Percentiles rank a stretch among this genome's conserved stretches.
These are phyloP conservation scores for Byssothecium circinans DNA, from an alignment of 2,329 filamentous ascomycete species.

Conservation along the genomic window DNA sequence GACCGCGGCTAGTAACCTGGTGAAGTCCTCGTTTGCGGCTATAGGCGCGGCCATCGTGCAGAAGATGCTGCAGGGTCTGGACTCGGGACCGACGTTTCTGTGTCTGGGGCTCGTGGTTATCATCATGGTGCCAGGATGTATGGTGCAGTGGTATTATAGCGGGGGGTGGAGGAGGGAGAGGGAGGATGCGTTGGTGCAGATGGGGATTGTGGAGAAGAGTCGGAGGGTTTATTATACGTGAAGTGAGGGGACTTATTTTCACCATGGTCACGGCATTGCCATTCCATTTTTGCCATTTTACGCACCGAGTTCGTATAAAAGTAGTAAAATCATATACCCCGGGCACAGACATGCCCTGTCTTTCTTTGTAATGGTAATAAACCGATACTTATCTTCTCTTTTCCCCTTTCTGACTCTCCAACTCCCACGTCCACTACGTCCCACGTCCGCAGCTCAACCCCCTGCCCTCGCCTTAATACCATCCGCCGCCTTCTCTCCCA, in stretches of 20 bases:
- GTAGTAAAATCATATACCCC: too few relatives aligned
- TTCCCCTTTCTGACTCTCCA: neutral
- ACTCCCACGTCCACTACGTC: too few relatives aligned
- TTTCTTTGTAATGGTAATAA: too few relatives aligned
- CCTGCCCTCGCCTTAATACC: slow-evolving; percentile 28
- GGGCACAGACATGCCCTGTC: too few relatives aligned
- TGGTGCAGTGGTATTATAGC: slow-evolving; percentile 18
- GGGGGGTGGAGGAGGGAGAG: slow-evolving; percentile 11
- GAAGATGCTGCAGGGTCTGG: slow-evolving; percentile 59
- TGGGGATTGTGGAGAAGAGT: neutral
- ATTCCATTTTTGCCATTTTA: too few relatives aligned
- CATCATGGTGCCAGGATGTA: slow-evolving; percentile 11
- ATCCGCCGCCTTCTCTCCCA: slow-evolving; percentile 38
- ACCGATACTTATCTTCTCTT: too few relatives aligned
- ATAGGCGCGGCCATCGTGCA: slow-evolving; percentile 63
- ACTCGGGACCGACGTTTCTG: slow-evolving; percentile 56
- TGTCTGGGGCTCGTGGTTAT: slow-evolving; percentile 15
- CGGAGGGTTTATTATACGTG: neutral
- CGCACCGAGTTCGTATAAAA: too few relatives aligned
- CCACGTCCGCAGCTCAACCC: too few relatives aligned
- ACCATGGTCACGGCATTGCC: too few relatives aligned
- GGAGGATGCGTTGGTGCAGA: neutral
- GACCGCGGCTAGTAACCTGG: slow-evolving; percentile 65
- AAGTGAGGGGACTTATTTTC: neutral
- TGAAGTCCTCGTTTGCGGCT: slow-evolving; percentile 63